Evolutionary conservation across 2,329 filamentous ascomycete genomes (phyloP).

Genomic region (Pyrenochaeta sp.): DNA sequence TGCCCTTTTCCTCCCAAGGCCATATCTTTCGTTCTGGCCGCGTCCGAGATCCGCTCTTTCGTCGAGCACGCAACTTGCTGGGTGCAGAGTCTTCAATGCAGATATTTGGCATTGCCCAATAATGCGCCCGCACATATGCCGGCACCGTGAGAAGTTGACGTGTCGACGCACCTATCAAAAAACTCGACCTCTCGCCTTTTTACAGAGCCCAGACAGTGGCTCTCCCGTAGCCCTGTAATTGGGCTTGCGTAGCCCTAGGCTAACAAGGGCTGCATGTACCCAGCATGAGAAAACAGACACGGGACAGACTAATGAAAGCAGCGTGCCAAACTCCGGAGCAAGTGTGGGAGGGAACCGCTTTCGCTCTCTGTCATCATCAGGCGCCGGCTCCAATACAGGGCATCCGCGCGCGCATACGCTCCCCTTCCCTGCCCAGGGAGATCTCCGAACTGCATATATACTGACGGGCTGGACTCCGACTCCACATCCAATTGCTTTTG

Average conservation of each 20-base stretch:
- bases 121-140: constrained; percentile 18
- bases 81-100: constrained; percentile 26
- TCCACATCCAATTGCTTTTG: constrained; percentile 14
- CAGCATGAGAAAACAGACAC: constrained; percentile 52
- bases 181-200: constrained; percentile 28
- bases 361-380: constrained; percentile 17
- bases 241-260: constrained; percentile 27
- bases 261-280: constrained; percentile 37
- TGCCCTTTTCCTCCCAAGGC: constrained; percentile 7
- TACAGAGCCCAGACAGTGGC: constrained; percentile 31
- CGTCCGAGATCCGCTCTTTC: constrained; percentile 20
- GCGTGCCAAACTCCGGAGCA: constrained; percentile 12
- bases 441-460: constrained; percentile 20
- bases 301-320: constrained; percentile 42
- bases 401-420: constrained; percentile 12
- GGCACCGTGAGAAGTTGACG: constrained; percentile 25
- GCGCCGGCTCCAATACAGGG: constrained; percentile 14
- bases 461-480: constrained; percentile 19
- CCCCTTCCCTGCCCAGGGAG: constrained; percentile 13
- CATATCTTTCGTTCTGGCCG: constrained; percentile 13
- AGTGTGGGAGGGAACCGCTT: constrained; percentile 20
- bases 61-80: constrained; percentile 32
- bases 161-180: constrained; percentile 39
- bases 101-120: constrained; percentile 30
- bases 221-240: constrained; percentile 30